phyloP scores from a whole-genome alignment of 1,284 basidiomycete species.

The Gymnopus androsaceus region DNA sequence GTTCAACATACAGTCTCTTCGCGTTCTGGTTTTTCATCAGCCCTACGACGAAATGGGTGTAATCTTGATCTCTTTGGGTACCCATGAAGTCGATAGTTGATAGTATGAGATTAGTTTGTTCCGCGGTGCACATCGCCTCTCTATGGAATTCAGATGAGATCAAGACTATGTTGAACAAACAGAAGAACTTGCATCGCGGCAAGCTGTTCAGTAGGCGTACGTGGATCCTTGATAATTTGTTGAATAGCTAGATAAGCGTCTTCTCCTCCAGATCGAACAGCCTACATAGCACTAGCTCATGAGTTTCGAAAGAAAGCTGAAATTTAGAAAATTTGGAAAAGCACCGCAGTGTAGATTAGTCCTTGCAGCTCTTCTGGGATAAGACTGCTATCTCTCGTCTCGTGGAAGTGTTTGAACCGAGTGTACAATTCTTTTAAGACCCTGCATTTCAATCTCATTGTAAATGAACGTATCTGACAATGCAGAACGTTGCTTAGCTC shows the following conservation, averaged over 20 bases:
- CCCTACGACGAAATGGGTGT: slow-evolving; percentile 55
- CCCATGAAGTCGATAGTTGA: slow-evolving; percentile 63
- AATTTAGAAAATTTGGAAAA: slow-evolving; percentile 21
- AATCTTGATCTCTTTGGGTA: slow-evolving; percentile 65
- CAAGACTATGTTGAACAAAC: not conserved
- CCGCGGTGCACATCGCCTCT: slow-evolving; percentile 46
- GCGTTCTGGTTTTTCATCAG: slow-evolving; percentile 46
- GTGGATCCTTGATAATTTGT: slow-evolving; percentile 70
- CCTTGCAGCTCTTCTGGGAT: slow-evolving; percentile 80
- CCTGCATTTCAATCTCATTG: too few species aligned
- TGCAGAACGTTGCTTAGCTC: too few species aligned
- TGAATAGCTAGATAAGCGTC: slow-evolving; percentile 63
- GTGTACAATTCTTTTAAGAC: slow-evolving; percentile 70
- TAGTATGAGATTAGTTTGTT: slow-evolving; percentile 50
- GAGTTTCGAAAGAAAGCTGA: slow-evolving; percentile 16
- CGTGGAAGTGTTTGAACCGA: slow-evolving; percentile 75
- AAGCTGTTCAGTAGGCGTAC: slow-evolving; percentile 70
- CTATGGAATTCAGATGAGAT: slow-evolving; percentile 11
- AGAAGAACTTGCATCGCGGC: slow-evolving; percentile 61
- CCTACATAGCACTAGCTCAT: too few species aligned
- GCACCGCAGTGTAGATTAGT: slow-evolving; percentile 52
- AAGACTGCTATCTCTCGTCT: slow-evolving; percentile 74
- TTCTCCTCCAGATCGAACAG: slow-evolving; percentile 75
- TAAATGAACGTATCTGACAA: too few species aligned
- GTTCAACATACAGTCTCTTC: slow-evolving; percentile 40